Evolutionary conservation across 768 basidiomycete species (phyloP), one percentile per base, ranked within the genome.

Genomic region (Auricularia cornea): DNA sequence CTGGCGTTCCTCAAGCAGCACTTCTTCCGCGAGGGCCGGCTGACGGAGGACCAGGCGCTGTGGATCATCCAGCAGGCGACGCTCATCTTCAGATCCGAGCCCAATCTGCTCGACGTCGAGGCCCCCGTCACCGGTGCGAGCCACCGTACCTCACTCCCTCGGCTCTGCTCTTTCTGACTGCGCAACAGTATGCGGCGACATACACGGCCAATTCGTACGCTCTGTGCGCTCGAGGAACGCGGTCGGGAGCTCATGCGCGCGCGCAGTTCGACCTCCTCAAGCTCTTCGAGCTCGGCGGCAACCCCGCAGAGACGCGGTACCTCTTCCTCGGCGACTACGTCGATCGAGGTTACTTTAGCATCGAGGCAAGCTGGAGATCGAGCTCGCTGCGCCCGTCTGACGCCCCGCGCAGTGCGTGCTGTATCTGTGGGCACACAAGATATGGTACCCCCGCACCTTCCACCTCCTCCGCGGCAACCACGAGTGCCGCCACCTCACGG

Each of bases 281-380:
- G 76, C 81, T 98, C 44, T 94, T 98, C 69, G 95, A 97, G 70
- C 88, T 98, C 33, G 96, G 96, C 32, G 96, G 96, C 2, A 85
- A 84, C 66, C 81, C 94, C 57, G 79, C 83, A 26, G 89, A 96
- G 38, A 97, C 88, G 65, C 80, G 85, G 23, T 98, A 98, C 78
- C 79, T 97, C 52, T 98, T 98, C 76, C 80, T 98, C 28, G 96
- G 96, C 33, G 96, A 98, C 74, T 98, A 98, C 73, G 95, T 98
- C 44, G 96, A 98, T 76, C 86, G 96, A 52, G 96, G 96, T 30
- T 89, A 91, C 77, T 98, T 98, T 72, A 84, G 85, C n/a, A 84
- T 89, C 64, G 87, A 89, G 75, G 86, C 86, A 32, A 67, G 80
- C 33, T 28, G 14, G 35, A 8, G 14, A 3, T 52, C 14, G 30